phyloP scores from a whole-genome alignment of 257 asterid species.

The Jacaranda mimosifolia region DNA sequence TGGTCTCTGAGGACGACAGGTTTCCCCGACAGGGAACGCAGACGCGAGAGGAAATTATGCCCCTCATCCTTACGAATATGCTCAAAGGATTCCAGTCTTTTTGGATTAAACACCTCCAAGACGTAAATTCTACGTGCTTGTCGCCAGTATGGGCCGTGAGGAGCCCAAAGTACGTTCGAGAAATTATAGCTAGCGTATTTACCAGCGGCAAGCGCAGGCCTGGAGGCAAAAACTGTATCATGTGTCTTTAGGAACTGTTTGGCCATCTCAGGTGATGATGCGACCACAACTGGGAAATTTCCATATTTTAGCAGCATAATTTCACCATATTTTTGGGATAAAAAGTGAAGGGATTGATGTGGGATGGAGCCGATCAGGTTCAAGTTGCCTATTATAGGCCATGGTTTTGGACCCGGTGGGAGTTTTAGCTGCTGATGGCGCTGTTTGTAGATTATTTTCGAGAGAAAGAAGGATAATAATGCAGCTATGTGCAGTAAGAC shows the following conservation, averaged over 20 bases:
- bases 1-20: slow-evolving; percentile 41
- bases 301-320: slow-evolving; percentile 40
- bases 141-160: slow-evolving; percentile 51
- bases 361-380: slow-evolving; percentile 38
- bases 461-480: slow-evolving; percentile 20
- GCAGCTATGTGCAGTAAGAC: slow-evolving; percentile 1
- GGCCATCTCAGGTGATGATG: slow-evolving; percentile 44
- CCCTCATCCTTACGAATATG: slow-evolving; percentile 41
- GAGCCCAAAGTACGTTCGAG: slow-evolving; percentile 45
- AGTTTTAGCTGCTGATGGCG: background rate
- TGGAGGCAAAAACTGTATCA: slow-evolving; percentile 41
- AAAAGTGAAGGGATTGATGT: slow-evolving; percentile 36
- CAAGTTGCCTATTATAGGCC: slow-evolving; percentile 44
- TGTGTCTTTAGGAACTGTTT: slow-evolving; percentile 35
- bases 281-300: slow-evolving; percentile 34
- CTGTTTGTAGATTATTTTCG: background rate
- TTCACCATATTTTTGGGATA: slow-evolving; percentile 36
- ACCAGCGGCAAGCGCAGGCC: slow-evolving; percentile 52
- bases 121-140: slow-evolving; percentile 44
- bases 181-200: slow-evolving; percentile 39
- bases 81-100: slow-evolving; percentile 40
- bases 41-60: slow-evolving; percentile 34
- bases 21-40: slow-evolving; percentile 36
- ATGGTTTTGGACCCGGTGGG: slow-evolving; percentile 47
- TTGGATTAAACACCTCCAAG: slow-evolving; percentile 30